Base-by-base conservation (phyloP, 2,329 filamentous ascomycete species). In the Aspergillus phoenicis region DNA sequence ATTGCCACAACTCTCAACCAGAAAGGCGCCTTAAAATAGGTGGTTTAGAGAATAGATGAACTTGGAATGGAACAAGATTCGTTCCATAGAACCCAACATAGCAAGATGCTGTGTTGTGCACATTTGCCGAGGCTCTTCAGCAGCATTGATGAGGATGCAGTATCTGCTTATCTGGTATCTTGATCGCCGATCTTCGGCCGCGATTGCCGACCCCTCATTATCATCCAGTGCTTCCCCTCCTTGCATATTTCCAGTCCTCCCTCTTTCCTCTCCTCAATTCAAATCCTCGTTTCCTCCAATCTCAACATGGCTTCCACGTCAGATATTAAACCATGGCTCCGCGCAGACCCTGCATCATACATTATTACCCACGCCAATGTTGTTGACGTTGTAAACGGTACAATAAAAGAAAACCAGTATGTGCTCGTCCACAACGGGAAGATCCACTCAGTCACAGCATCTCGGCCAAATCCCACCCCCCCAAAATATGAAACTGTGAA, bases 361-460 rank as follows among this genome's bases (percentile, higher is more conserved):
- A 52, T 66, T 15, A 65, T 71, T 60, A 57, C 39, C 28, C 66
- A 69, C 13, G 69, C 68, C 52, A 66, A 68, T 51, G 53, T 71
- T 15, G 62, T 71, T 7, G 69, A 71, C 38, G 63, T 69, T 2
- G 52, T 62, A 28, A 43, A 41, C 8, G 69, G 68, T 15, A 64
- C 36, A n/a, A 61, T 70, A 17, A 5, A 28, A 5, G 7, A 52
- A 17, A 52, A 61, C 6, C 45, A 56, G 8, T 39, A 28, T 20
- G 48, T 71, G 5, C 55, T 64, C 3, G 66, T 68, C 8, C 43
- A 52, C 3, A 10, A 65, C 5, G 68, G 68, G 1, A 68, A 62
- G 61, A 64, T 71, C n/a, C 39, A 64, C 39, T 63, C 61, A 1
- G 39, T 71, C 5, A 52, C 47, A 5, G 11, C 28, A 4, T 20